Conservation (phyloP, 179 eudicot species). For the Silene coronaria region DNA sequence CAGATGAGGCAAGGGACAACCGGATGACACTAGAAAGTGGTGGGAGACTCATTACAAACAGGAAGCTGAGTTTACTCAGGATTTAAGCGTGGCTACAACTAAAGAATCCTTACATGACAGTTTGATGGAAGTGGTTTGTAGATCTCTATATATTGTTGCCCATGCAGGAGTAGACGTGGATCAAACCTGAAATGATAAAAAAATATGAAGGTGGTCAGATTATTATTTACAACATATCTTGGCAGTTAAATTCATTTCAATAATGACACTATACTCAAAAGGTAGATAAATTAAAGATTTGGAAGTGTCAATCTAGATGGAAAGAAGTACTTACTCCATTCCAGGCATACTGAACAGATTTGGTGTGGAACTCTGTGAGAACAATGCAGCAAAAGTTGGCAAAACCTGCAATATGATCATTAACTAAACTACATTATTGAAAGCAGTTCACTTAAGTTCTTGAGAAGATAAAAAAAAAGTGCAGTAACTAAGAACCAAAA, state of each 20-base stretch:
- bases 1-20: neutral
- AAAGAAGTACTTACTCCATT: constrained; percentile 49
- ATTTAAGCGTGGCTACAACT: neutral
- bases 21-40: neutral
- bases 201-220: neutral
- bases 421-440: constrained; percentile 1
- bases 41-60: neutral
- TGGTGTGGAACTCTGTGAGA: constrained; percentile 30
- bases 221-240: neutral
- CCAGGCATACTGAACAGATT: constrained; percentile 50
- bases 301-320: constrained; percentile 1
- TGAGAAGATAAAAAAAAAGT: neutral
- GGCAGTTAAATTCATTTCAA: neutral
- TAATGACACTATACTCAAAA: neutral
- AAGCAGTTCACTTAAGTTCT: neutral
- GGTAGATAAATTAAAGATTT: neutral
- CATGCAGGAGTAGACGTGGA: constrained; percentile 74
- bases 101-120: constrained; percentile 51
- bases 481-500: neutral
- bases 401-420: constrained; percentile 53
- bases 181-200: constrained; percentile 47
- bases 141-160: constrained; percentile 80
- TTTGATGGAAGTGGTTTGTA: constrained; percentile 75
- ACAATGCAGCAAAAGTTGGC: constrained; percentile 82
- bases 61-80: neutral